Evolutionary conservation across 352 stramenopile genomes (phyloP), one percentile per base, ranked within the genome.

Genomic region (Phytophthora boehmeriae): DNA sequence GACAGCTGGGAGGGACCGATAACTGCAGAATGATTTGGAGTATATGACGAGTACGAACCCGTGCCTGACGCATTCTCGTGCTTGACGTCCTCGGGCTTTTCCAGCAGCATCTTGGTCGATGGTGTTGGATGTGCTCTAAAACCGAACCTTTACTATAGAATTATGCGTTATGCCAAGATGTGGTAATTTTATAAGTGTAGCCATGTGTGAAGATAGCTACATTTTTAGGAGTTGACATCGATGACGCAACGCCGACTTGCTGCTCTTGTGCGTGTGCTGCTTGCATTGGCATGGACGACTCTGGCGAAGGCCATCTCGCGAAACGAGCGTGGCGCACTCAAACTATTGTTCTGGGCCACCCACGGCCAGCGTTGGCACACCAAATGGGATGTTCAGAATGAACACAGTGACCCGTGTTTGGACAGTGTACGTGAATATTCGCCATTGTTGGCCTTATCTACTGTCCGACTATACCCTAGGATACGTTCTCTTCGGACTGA

Each of bases 21-120:
- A 51, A 32, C 11, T 52, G 43, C 22, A 4, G 1, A 28, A 19
- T 8, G 9, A 14, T 49, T 5, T 54, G 20, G 0, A 20, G 8
- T 39, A 49, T 5, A 35, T 11, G 23, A n/a, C 9, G 5, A 6
- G 14, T 10, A 72, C 70, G 53, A 51, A 91, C 83, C 80, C 17
- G 75, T 87, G 17, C 81, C 80, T 11, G 86, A 81, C 6, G 79
- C 63, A 49, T 88, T 93, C 57, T 88, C 75, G 63, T 95, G 86
- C 54, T 77, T 84, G 57, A 95, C 84, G 59, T 76, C 75, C 51
- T 80, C 66, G 8, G 86, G 86, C 59, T 95, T 95, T 60, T 93
- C 86, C 51, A 95, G 70, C 60, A 93, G 73, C 86, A 95, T 95
- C 5, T 72, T 65, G 16, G 38, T 44, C 23, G 22, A 39, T n/a